Percentiles rank a stretch among this genome's conserved stretches.
Conservation (phyloP, 1,139 yeast species). For the Nakaseomyces bracarensis region DNA sequence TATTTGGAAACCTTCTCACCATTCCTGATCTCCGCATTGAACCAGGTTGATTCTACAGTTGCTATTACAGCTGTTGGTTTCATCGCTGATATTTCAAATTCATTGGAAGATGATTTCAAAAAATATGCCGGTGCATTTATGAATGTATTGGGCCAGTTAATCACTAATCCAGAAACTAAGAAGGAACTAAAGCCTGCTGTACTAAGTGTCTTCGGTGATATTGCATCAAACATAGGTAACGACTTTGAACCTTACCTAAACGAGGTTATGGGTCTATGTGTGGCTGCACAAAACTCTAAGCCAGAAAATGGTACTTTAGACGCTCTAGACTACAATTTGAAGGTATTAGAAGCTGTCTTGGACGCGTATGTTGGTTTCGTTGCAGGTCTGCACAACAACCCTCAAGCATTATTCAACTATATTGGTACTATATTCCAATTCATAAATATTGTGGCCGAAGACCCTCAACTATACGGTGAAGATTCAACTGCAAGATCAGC, state of each 20-base stretch:
- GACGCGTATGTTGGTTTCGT: conserved; percentile 95
- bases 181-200: conserved; percentile 81
- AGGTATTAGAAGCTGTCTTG: conserved; percentile 74
- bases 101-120: conserved; percentile 64
- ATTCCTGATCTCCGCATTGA: conserved; percentile 65
- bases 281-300: conserved; percentile 38
- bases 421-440: conserved; percentile 65
- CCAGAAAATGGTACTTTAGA: conserved; percentile 58
- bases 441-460: conserved; percentile 50
- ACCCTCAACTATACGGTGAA: conserved; percentile 48
- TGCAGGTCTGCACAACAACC: conserved; percentile 67
- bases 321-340: conserved; percentile 64
- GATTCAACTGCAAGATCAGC: conserved; percentile 70
- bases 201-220: conserved; percentile 92
- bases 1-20: conserved; percentile 82
- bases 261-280: conserved; percentile 61
- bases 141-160: conserved; percentile 67
- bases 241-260: conserved; percentile 67
- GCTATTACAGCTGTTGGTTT: conserved; percentile 88
- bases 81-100: conserved; percentile 94
- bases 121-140: conserved; percentile 75
- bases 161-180: conserved; percentile 58
- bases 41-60: conserved; percentile 74
- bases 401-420: conserved; percentile 59
- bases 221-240: conserved; percentile 79